These are phyloP conservation scores for Podaxis sp. DNA, from an alignment of 768 basidiomycete species.

Conservation along the genomic window DNA sequence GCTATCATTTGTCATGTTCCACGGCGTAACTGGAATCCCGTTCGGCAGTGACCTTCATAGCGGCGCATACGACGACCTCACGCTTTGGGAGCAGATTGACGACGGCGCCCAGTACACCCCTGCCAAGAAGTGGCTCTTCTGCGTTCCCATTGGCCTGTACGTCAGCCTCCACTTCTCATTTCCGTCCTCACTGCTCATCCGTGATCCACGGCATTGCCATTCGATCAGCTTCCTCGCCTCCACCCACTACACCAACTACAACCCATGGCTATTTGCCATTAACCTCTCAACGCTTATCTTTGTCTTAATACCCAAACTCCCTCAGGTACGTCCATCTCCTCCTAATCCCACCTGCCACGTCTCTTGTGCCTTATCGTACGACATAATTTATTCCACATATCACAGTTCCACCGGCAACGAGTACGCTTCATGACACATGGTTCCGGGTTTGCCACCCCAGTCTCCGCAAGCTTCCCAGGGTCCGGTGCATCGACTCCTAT, in stretches of 20 bases:
- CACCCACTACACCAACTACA: conserved; percentile 97
- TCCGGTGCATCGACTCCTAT: conserved; percentile 49
- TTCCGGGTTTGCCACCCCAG: conserved; percentile 68
- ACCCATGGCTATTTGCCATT: conserved; percentile 90
- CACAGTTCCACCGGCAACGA: conserved; percentile 78
- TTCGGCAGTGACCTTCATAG: conserved; percentile 86
- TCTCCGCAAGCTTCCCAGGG: conserved; percentile 55
- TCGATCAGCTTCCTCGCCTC: conserved; percentile 84
- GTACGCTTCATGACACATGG: conserved; percentile 69
- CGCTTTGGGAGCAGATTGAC: conserved; percentile 99
- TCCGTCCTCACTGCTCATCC: neutral
- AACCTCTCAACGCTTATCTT: conserved; percentile 80
- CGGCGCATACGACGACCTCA: conserved; percentile 96
- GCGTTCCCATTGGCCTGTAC: conserved; percentile 86
- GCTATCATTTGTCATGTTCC: conserved; percentile 99
- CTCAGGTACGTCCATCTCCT: conserved; percentile 58
- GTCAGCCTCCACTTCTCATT: conserved; percentile 26
- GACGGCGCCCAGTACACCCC: conserved; percentile 98
- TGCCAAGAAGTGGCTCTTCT: conserved; percentile 94
- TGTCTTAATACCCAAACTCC: conserved; percentile 94
- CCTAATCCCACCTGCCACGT: conserved; percentile 1
- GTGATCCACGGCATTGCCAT: neutral
- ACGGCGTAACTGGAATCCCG: conserved; percentile 96
- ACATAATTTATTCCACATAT: conserved; percentile 4
- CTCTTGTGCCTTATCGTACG: neutral